Evolutionary conservation across 805 yeast genomes (phyloP).

Genomic region (Yarrowia sp.): DNA sequence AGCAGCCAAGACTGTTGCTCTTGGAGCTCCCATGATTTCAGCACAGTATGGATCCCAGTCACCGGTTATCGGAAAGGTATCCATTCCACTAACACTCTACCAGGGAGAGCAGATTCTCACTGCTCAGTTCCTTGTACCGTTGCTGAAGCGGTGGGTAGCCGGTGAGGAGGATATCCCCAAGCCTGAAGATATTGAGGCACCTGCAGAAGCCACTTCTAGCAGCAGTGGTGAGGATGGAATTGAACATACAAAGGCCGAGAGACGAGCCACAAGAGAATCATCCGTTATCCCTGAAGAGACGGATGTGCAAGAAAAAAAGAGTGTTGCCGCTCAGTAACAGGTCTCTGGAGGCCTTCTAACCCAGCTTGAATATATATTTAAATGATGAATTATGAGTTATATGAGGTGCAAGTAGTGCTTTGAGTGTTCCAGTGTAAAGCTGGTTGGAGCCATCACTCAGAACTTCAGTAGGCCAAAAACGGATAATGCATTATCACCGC

Average conservation of each 20-base stretch:
- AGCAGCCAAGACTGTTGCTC: constrained; percentile 90
- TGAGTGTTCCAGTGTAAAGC: too few relatives aligned
- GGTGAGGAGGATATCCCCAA: background rate
- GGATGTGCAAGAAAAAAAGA: too few relatives aligned
- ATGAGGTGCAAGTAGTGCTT: background rate
- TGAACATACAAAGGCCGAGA: background rate
- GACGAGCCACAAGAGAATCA: background rate
- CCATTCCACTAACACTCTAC: constrained; percentile 81
- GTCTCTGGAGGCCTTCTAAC: too few relatives aligned
- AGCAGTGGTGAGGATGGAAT: background rate
- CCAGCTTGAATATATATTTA: background rate
- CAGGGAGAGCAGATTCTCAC: constrained; percentile 84
- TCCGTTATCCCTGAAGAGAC: background rate
- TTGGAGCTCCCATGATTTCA: constrained; percentile 78
- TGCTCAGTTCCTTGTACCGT: constrained; percentile 67
- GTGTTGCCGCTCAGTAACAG: too few relatives aligned
- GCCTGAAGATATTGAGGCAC: background rate
- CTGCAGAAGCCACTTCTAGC: background rate
- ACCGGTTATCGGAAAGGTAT: constrained; percentile 54
- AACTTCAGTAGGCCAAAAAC: too few relatives aligned
- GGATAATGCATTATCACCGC: too few relatives aligned
- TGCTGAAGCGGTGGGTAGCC: constrained; percentile 67
- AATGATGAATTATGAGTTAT: background rate
- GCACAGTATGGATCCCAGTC: constrained; percentile 73
- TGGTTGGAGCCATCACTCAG: too few relatives aligned